Evolutionary conservation across 2,329 filamentous ascomycete genomes (phyloP), one percentile per base, ranked within the genome.

Genomic region (Pseudopyricularia javanii): DNA sequence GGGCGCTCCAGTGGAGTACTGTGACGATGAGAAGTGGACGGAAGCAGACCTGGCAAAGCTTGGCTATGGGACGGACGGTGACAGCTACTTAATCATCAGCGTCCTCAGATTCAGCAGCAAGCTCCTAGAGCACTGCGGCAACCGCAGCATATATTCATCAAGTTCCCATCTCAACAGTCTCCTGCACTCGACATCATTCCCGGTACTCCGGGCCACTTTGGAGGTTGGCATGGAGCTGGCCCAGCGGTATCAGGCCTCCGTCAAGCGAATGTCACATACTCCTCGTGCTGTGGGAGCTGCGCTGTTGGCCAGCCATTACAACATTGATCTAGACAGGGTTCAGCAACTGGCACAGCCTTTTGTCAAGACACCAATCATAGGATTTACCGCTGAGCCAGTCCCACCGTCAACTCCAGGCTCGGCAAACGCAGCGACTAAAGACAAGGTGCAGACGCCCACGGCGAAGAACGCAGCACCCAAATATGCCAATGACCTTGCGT

Each of bases 91-190:
- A 56, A 72, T 97, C 53, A 85, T 95, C 65, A 76, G 80, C 30
- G 78, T 97, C 52, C 74, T 98, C 55, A 76, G 80, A 60, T 98
- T 98, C 68, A 95, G 91, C 22, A 82, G 85, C 56, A 79, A 95
- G 66, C 75, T 98, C 30, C 72, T 97, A 51, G 89, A 97, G 65
- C 93, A 95, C 65, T 98, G 93, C 68, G 93, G 91, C 55, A 98
- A 98, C 64, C 79, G 94, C 60, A 96, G 91, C 70, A 83, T 98
- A 61, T 98, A 97, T 67, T 88, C 86, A 56, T 98, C 93, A 73
- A 97, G 91, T 66, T 78, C 85, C 59, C 88, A 94, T 61, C 73
- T 98, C 56, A 93, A 91, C 64, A 85, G 91, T 64, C 77, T 98
- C 40, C 79, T 98, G 55, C 88, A 96, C 67, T 91, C 87, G 47